A percentile compares a stretch with the other conserved stretches of the same genome.
Conservation (phyloP, 1,284 basidiomycete genomes). For the Xerocomus amazonicus region DNA sequence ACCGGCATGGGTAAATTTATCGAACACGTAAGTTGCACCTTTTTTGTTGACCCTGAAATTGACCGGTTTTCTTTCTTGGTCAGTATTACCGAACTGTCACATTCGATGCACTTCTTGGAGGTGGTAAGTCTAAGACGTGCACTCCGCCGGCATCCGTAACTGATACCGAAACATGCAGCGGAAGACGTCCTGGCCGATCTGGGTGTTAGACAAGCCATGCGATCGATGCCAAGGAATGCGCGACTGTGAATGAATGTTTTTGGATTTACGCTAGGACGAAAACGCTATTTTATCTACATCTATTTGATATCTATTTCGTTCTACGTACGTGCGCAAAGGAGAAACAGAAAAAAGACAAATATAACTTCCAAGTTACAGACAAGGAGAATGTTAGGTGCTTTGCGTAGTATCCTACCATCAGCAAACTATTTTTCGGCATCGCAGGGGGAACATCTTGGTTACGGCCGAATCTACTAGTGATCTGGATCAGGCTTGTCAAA, state of each 20-base stretch:
- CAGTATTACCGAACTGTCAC: slow-evolving; percentile 54
- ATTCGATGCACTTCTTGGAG: slow-evolving; percentile 54
- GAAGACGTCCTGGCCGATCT: slow-evolving; percentile 64
- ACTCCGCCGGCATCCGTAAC: not conserved
- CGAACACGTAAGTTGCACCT: slow-evolving; percentile 45
- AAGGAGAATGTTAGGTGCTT: no score
- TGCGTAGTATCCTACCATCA: no score
- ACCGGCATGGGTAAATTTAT: slow-evolving; percentile 55
- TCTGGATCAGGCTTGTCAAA: not conserved
- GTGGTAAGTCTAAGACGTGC: slow-evolving; percentile 28
- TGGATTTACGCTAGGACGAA: no score
- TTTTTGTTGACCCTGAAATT: not conserved
- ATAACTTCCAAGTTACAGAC: no score
- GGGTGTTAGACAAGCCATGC: slow-evolving; percentile 64
- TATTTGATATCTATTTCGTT: no score
- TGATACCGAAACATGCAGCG: slow-evolving; percentile 30
- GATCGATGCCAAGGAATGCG: slow-evolving; percentile 53
- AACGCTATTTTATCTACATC: not conserved
- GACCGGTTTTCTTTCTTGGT: slow-evolving; percentile 2
- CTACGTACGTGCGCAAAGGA: no score
- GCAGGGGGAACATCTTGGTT: slow-evolving; percentile 1
- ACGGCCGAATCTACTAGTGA: slow-evolving; percentile 1
- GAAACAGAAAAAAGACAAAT: no score
- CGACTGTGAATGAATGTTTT: slow-evolving; percentile 34
- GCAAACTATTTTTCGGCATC: not conserved